phyloP scores from a whole-genome alignment of 495 filamentous ascomycete genomes.

The Cairneyella variabilis region DNA sequence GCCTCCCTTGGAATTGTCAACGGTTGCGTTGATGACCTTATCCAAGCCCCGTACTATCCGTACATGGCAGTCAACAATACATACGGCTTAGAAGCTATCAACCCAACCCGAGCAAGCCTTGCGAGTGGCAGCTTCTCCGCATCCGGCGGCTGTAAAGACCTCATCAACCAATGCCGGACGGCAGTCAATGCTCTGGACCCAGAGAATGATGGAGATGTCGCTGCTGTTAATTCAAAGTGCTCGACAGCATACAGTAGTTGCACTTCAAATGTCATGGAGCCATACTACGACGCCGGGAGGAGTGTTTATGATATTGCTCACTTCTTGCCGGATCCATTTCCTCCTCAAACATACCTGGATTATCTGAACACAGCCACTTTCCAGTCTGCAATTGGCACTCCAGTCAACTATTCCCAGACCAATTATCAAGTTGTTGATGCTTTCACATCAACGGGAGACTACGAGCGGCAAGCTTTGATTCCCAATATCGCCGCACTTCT shows the following conservation, averaged over 20 bases:
- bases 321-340: conserved; percentile 55
- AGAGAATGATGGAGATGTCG: conserved; percentile 37
- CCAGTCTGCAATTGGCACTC: conserved; percentile 59
- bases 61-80: conserved; percentile 70
- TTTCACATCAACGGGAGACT: conserved; percentile 53
- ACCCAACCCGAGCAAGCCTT: conserved; percentile 34
- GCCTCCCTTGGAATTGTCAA: conserved; percentile 60
- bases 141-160: conserved; percentile 47
- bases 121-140: conserved; percentile 41
- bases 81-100: conserved; percentile 64
- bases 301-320: conserved; percentile 63
- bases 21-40: conserved; percentile 71
- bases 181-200: conserved; percentile 41
- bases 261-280: conserved; percentile 39
- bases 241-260: conserved; percentile 38
- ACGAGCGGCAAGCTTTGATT: conserved; percentile 41
- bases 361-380: conserved; percentile 62
- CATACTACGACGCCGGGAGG: conserved; percentile 41
- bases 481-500: conserved; percentile 50
- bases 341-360: conserved; percentile 55
- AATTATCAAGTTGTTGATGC: conserved; percentile 42
- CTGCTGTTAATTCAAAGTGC: conserved; percentile 42
- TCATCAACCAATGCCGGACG: conserved; percentile 46
- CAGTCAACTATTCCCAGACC: conserved; percentile 62
- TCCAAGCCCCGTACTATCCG: conserved; percentile 64